Evolutionary conservation across 805 yeast species (phyloP).

Genomic region (Myxozyma mucilagina): DNA sequence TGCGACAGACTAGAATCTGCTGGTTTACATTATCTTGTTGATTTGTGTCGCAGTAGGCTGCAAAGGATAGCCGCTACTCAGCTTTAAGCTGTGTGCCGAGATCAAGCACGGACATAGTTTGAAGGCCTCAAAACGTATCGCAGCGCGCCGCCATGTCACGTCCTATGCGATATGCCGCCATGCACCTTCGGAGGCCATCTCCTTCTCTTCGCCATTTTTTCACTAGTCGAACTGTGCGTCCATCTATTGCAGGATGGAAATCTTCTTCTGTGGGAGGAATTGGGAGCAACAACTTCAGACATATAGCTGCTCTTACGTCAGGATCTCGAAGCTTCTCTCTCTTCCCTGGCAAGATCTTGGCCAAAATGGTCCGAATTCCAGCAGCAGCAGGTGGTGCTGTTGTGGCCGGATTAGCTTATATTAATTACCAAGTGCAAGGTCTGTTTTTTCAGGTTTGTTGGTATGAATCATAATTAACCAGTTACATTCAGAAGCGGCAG

Average conservation of each 20-base stretch:
- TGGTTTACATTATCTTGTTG: background rate
- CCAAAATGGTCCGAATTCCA: constrained; percentile 54
- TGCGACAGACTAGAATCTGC: no score
- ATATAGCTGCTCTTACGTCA: constrained; percentile 5
- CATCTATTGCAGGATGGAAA: background rate
- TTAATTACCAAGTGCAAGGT: constrained; percentile 80
- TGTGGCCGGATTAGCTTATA: constrained; percentile 93
- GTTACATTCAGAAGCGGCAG: constrained; percentile 59
- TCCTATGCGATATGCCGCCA: constrained; percentile 7
- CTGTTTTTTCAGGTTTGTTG: background rate
- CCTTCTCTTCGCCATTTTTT: background rate
- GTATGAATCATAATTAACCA: background rate
- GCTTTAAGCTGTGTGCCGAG: background rate
- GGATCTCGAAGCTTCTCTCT: constrained; percentile 21
- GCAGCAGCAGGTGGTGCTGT: constrained; percentile 85
- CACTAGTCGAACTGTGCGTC: background rate
- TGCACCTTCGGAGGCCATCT: background rate
- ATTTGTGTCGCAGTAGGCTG: background rate
- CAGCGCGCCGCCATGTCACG: constrained; percentile 1
- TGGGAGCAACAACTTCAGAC: constrained; percentile 3
- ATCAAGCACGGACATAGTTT: background rate
- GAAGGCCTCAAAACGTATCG: background rate
- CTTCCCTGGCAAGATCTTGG: constrained; percentile 28
- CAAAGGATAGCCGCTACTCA: background rate
- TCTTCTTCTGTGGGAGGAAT: background rate